Evolutionary conservation across 1,284 basidiomycete species (phyloP), one percentile per base, ranked within the genome.

Genomic region (Rhodotorula sp.): DNA sequence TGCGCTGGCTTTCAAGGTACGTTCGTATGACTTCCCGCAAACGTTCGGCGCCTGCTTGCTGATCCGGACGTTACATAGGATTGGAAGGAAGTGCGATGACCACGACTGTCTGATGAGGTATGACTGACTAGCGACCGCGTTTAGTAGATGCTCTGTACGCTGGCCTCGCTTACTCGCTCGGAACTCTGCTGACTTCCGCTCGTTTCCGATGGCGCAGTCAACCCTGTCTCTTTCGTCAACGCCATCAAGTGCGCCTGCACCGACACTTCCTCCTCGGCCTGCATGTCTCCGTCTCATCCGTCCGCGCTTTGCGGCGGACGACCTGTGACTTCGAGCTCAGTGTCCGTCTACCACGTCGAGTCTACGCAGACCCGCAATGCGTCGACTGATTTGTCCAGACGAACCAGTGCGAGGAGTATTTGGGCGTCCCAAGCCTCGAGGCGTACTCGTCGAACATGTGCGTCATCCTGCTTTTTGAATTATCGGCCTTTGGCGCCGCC

Each of bases 371-470:
- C 36, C 70, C 70, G 13, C 70, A 68, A 54, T 71, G 70, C 48
- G 63, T 68, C 27, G 63, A 67, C 51, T 68, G 70, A 30, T 71
- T 71, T 48, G 63, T 71, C 7, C 70, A 68, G 66, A 71, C 70
- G 19, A 66, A 71, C 44, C 70, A 71, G 47, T 71, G 66, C 64
- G 51, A 55, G 46, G 36, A 68, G 29, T 71, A 52, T 44, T 57
- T 71, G 13, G 66, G 70, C 27, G 66, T 71, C 8, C 66, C 70
- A 8, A 32, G 27, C 24, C 34, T 55, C 24, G 66, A 68, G 20
- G 44, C 55, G 17, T 59, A 65, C 46, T 60, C 66, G 7, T 49
- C 63, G 17, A 58, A 46, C 17, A 66, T 71, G 68, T 70, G 1
- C 22, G 65, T 17, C 24, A 27, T 10, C 27, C 22, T 15, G 13